These are phyloP conservation scores for Terana coerulea DNA, from an alignment of 768 basidiomycete species.

Conservation along the genomic window DNA sequence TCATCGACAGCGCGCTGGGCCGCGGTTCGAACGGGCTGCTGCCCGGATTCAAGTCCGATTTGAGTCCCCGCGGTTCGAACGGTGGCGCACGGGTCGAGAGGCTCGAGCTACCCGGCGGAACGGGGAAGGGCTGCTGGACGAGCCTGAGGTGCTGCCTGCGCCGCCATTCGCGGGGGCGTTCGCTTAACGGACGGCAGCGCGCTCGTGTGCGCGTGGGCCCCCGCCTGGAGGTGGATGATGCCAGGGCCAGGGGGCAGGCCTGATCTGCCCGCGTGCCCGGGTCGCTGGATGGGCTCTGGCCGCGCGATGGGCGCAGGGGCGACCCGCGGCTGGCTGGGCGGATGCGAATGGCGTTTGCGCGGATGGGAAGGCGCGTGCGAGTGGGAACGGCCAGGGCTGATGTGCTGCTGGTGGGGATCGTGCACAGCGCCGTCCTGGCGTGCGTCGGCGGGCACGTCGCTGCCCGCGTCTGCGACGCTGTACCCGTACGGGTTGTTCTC, in stretches of 20 bases:
- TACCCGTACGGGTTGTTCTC: conserved; percentile 30
- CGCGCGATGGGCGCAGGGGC: conserved; percentile 4
- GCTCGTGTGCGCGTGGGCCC: conserved; percentile 16
- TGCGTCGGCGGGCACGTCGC: conserved; percentile 13
- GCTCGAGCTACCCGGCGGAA: conserved; percentile 27
- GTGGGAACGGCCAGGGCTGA: neutral
- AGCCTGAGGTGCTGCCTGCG: conserved; percentile 13
- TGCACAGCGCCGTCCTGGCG: conserved; percentile 13
- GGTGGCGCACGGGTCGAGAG: conserved; percentile 52
- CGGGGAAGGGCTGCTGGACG: conserved; percentile 18
- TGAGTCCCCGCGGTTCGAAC: conserved; percentile 42
- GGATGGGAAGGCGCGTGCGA: neutral
- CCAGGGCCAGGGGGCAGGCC: conserved; percentile 20
- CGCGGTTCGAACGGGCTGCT: conserved; percentile 24
- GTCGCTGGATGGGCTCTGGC: conserved; percentile 16
- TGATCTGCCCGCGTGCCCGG: conserved; percentile 10
- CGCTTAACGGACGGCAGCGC: conserved; percentile 1
- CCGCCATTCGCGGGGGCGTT: conserved; percentile 4
- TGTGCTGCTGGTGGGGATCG: neutral
- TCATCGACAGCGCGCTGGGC: neutral
- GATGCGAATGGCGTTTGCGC: conserved; percentile 15
- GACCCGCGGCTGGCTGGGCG: conserved; percentile 22
- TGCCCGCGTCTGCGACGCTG: conserved; percentile 9
- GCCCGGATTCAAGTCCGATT: conserved; percentile 25
- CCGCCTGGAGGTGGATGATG: conserved; percentile 22